phyloP scores from a whole-genome alignment of 1,284 basidiomycete genomes.

The Trichosporon ovoides region DNA sequence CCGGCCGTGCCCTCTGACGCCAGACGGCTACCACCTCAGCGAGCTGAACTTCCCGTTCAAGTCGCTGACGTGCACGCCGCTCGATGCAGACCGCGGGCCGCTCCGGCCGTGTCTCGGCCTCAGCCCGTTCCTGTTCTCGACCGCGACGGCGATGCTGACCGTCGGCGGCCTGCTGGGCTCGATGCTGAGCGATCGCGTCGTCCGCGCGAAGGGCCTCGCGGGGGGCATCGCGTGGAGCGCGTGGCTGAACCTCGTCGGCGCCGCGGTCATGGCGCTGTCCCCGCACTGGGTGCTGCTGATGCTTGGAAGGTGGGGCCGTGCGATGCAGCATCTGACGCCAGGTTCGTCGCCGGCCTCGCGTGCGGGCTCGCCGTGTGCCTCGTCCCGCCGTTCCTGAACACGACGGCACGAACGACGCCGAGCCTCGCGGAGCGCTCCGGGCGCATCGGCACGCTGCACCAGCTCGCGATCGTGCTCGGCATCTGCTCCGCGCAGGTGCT shows the following conservation, averaged over 20 bases:
- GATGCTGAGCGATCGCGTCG: slow-evolving; percentile 62
- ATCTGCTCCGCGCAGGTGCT: slow-evolving; percentile 68
- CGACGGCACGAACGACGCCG: slow-evolving; percentile 62
- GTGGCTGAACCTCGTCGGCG: slow-evolving; percentile 58
- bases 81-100: slow-evolving; percentile 26
- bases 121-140: slow-evolving; percentile 66
- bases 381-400: slow-evolving; percentile 76
- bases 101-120: slow-evolving; percentile 63
- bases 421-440: slow-evolving; percentile 27
- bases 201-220: slow-evolving; percentile 59
- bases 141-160: slow-evolving; percentile 78
- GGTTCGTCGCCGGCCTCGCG: slow-evolving; percentile 70
- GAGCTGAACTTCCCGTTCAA: slow-evolving; percentile 80
- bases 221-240: slow-evolving; percentile 54
- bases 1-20: not conserved
- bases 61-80: slow-evolving; percentile 60
- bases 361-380: slow-evolving; percentile 79
- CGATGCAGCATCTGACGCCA: slow-evolving; percentile 38
- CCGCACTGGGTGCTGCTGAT: slow-evolving; percentile 57
- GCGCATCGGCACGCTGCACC: slow-evolving; percentile 70
- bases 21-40: slow-evolving; percentile 63
- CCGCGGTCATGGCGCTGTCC: slow-evolving; percentile 61
- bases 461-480: slow-evolving; percentile 75
- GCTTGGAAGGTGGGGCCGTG: slow-evolving; percentile 15
- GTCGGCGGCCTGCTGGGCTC: slow-evolving; percentile 80